These are phyloP conservation scores for Sporodiniella umbellata DNA, from an alignment of 371 early-diverging fungal genomes.

Conservation along the genomic window DNA sequence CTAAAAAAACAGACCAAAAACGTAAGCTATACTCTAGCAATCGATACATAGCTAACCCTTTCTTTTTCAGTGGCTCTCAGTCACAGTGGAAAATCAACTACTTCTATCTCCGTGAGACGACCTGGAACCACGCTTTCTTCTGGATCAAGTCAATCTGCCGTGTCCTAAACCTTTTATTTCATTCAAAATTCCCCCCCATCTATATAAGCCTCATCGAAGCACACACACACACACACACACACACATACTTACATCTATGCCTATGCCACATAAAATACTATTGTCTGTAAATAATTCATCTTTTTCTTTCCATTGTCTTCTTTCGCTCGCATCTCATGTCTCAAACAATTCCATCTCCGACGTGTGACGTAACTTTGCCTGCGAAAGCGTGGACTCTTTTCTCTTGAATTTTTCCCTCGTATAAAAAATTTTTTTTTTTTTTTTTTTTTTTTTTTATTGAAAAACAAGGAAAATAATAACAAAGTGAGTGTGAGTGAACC, in stretches of 20 bases:
- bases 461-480: too few species aligned
- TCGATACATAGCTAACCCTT: background rate
- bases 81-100: background rate
- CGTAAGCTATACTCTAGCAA: background rate
- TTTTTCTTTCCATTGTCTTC: too few species aligned
- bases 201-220: too few species aligned
- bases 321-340: background rate
- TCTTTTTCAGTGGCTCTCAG: background rate
- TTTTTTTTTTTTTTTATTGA: too few species aligned
- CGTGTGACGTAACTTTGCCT: background rate
- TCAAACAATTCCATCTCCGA: background rate
- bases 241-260: background rate
- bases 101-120: slow-evolving; percentile 2
- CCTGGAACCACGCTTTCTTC: slow-evolving; percentile 6
- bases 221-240: background rate
- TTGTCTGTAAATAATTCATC: too few species aligned
- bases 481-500: background rate
- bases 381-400: too few species aligned
- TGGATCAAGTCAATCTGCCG: slow-evolving; percentile 2
- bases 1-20: background rate
- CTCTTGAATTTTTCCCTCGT: too few species aligned
- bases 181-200: too few species aligned
- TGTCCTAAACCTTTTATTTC: background rate
- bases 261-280: background rate
- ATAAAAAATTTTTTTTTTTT: too few species aligned